phyloP scores from a whole-genome alignment of 2,329 filamentous ascomycete genomes.

The Cordyceps tenuipes region DNA sequence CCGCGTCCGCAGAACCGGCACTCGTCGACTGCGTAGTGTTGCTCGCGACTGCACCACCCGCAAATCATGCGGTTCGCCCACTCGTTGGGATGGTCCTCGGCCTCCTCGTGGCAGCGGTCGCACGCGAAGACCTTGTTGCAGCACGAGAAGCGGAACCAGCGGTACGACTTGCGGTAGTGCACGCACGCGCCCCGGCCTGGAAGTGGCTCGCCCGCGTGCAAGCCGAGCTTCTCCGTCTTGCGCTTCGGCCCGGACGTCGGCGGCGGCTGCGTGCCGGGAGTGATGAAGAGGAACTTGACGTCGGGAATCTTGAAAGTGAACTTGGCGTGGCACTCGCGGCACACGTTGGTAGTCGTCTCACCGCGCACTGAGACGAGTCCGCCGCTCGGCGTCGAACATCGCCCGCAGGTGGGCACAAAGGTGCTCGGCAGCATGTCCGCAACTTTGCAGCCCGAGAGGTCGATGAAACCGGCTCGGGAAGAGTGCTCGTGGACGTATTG shows the following conservation, averaged over 20 bases:
- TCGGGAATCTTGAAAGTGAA: conserved; percentile 75
- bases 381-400: conserved; percentile 62
- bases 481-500: conserved; percentile 68
- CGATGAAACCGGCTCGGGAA: conserved; percentile 68
- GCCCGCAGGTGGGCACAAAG: conserved; percentile 69
- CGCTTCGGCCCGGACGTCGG: conserved; percentile 34
- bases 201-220: conserved; percentile 49
- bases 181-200: conserved; percentile 44
- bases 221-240: conserved; percentile 45
- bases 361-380: conserved; percentile 67
- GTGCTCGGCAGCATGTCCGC: conserved; percentile 71
- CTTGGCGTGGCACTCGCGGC: conserved; percentile 69
- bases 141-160: conserved; percentile 60
- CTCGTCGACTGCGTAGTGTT: conserved; percentile 67
- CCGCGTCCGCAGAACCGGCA: conserved; percentile 65
- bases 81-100: conserved; percentile 65
- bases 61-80: conserved; percentile 81
- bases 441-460: conserved; percentile 65
- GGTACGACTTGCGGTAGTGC: conserved; percentile 51
- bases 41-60: conserved; percentile 71
- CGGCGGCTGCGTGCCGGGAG: conserved; percentile 39
- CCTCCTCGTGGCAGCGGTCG: conserved; percentile 66
- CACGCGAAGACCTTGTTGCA: conserved; percentile 52
- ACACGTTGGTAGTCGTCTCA: conserved; percentile 65
- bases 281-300: conserved; percentile 68